Evolutionary conservation across 345 rosid species (phyloP).

Genomic region (Nephelium lappaceum): DNA sequence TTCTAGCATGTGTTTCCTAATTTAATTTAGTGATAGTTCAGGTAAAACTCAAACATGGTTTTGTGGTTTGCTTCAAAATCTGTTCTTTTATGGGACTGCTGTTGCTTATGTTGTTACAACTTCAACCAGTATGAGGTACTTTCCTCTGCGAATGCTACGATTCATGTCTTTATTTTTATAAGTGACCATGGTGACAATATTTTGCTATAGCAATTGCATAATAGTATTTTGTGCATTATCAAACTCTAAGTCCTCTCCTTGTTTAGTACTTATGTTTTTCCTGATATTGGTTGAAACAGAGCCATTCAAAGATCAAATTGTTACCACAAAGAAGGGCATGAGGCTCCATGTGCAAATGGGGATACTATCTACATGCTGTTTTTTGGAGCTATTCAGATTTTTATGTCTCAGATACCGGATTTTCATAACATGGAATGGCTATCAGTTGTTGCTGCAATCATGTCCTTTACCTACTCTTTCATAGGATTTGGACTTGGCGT

Average conservation of each 20-base stretch:
- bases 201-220: too few relatives aligned
- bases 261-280: too few relatives aligned
- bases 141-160: conserved; percentile 11
- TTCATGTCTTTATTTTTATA: background rate
- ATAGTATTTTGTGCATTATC: too few relatives aligned
- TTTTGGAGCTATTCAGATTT: conserved; percentile 43
- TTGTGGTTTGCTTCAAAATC: conserved; percentile 66
- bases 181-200: too few relatives aligned
- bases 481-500: conserved; percentile 49
- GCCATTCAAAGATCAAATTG: conserved; percentile 51
- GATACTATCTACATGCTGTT: conserved; percentile 33
- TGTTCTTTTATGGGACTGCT: conserved; percentile 45
- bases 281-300: conserved; percentile 24
- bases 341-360: conserved; percentile 39
- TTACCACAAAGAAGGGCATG: conserved; percentile 51
- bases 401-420: conserved; percentile 48
- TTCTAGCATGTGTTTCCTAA: conserved; percentile 13
- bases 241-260: too few relatives aligned
- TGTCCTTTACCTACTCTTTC: conserved; percentile 50
- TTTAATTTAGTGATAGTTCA: conserved; percentile 35
- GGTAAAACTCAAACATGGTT: conserved; percentile 48
- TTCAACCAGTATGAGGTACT: conserved; percentile 65
- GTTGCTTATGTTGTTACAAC: conserved; percentile 70
- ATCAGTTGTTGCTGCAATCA: conserved; percentile 42
- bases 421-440: conserved; percentile 53